These are phyloP conservation scores for Lactifluus piperatus DNA, from an alignment of 768 basidiomycete species.

Conservation along the genomic window DNA sequence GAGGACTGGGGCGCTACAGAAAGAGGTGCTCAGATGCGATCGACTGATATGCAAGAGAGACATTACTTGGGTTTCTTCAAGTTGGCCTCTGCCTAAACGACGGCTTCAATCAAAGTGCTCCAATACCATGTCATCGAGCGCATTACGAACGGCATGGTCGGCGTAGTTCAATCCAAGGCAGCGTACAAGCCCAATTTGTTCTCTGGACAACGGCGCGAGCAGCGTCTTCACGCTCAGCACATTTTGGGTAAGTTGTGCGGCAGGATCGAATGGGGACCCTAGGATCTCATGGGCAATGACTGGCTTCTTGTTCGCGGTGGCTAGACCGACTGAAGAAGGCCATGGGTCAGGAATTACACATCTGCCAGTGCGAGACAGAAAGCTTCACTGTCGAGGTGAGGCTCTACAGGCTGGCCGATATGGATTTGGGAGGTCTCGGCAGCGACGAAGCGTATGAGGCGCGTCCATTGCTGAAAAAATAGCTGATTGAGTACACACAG, in stretches of 20 bases:
- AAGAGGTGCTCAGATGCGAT: background rate
- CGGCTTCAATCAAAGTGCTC: background rate
- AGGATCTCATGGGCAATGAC: slow-evolving; percentile 67
- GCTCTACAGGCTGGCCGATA: slow-evolving; percentile 67
- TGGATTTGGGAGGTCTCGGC: slow-evolving; percentile 66
- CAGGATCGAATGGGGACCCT: slow-evolving; percentile 59
- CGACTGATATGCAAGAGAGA: background rate
- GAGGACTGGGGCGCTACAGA: slow-evolving; percentile 52
- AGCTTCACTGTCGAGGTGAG: slow-evolving; percentile 49
- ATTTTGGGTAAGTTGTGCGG: slow-evolving; percentile 52
- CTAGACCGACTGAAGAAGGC: slow-evolving; percentile 44
- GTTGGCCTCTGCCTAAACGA: slow-evolving; percentile 53
- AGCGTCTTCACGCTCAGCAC: slow-evolving; percentile 64
- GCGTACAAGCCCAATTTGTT: slow-evolving; percentile 60
- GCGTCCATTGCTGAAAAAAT: slow-evolving; percentile 56
- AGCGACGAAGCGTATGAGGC: slow-evolving; percentile 76
- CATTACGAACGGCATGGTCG: slow-evolving; percentile 63
- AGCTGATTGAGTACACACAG: background rate
- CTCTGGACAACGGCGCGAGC: slow-evolving; percentile 56
- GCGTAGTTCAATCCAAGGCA: slow-evolving; percentile 77
- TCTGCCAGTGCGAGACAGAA: background rate
- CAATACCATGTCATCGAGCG: background rate
- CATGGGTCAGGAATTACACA: background rate
- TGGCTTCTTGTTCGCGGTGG: slow-evolving; percentile 38
- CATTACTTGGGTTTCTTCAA: slow-evolving; percentile 55